Evolutionary conservation across 495 filamentous ascomycete genomes (phyloP).

Genomic region (Penicillium malachiteum): DNA sequence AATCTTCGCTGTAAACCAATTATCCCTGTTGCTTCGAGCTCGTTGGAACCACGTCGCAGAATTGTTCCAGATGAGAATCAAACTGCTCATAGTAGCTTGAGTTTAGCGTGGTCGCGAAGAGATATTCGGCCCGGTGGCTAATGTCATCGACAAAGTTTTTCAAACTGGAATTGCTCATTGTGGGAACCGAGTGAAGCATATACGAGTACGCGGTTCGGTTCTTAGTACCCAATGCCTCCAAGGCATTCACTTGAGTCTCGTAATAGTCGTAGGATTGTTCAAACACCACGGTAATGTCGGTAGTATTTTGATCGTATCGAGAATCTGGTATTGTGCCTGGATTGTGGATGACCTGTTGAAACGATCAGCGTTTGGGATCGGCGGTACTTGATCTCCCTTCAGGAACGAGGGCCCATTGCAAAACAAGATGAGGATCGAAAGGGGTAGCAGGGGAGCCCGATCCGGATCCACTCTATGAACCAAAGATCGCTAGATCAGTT

Average conservation of each 20-base stretch:
- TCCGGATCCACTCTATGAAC: neutral
- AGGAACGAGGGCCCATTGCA: neutral
- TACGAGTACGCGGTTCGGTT: neutral
- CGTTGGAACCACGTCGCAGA: neutral
- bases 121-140: neutral
- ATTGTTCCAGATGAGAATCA: neutral
- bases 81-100: neutral
- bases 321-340: slow-evolving; percentile 3
- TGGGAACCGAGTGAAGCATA: slow-evolving; percentile 1
- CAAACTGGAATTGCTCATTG: neutral
- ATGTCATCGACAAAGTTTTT: slow-evolving; percentile 1
- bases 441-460: neutral
- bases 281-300: slow-evolving; percentile 2
- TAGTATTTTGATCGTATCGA: neutral
- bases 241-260: neutral
- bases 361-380: neutral
- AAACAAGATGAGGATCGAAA: too few species aligned
- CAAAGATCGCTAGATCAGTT: neutral
- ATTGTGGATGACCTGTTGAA: slow-evolving; percentile 2
- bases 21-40: too few species aligned
- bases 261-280: neutral
- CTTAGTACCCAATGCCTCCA: neutral
- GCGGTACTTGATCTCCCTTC: neutral
- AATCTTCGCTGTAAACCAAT: too few species aligned
- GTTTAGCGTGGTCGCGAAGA: neutral